Percentiles rank a stretch among this genome's conserved stretches.
These are phyloP conservation scores for Marasmius sp. DNA, from an alignment of 1,284 basidiomycete species.

Conservation along the genomic window DNA sequence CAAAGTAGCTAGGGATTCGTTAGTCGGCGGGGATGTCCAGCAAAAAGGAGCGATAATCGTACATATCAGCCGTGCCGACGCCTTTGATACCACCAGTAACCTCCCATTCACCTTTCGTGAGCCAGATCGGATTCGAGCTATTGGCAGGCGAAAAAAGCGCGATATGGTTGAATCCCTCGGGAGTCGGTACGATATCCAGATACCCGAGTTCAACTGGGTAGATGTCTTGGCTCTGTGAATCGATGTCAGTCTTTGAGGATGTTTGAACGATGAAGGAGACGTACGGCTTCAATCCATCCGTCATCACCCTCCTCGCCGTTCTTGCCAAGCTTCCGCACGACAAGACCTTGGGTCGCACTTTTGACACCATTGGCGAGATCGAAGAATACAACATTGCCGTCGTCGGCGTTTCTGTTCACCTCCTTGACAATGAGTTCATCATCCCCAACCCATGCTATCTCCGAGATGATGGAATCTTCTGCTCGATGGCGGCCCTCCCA, in stretches of 20 bases:
- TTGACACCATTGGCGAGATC: constrained; percentile 41
- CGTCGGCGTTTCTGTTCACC: constrained; percentile 79
- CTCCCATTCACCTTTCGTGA: constrained; percentile 91
- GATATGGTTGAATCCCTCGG: constrained; percentile 85
- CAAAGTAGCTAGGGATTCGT: constrained; percentile 71
- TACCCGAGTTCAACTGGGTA: constrained; percentile 61
- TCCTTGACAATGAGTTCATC: constrained; percentile 82
- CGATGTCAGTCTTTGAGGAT: constrained; percentile 3
- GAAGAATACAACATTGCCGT: constrained; percentile 79
- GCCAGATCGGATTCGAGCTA: constrained; percentile 69
- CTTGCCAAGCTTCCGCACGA: constrained; percentile 76
- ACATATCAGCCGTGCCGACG: constrained; percentile 76
- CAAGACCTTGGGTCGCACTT: constrained; percentile 41
- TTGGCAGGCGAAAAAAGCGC: constrained; percentile 83
- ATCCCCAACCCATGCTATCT: constrained; percentile 86
- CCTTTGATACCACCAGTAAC: constrained; percentile 74
- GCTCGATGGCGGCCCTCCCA: constrained; percentile 63
- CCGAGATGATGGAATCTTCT: constrained; percentile 73
- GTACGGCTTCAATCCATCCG: constrained; percentile 88
- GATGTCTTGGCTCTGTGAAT: constrained; percentile 56
- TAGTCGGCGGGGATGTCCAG: constrained; percentile 25
- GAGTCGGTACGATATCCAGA: constrained; percentile 82
- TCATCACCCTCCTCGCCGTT: constrained; percentile 84
- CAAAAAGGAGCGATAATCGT: constrained; percentile 31
- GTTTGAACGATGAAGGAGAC: constrained; percentile 24